Evolutionary conservation across 2,329 filamentous ascomycete species (phyloP), one percentile per base, ranked within the genome.

Genomic region (Colletotrichum cereale): DNA sequence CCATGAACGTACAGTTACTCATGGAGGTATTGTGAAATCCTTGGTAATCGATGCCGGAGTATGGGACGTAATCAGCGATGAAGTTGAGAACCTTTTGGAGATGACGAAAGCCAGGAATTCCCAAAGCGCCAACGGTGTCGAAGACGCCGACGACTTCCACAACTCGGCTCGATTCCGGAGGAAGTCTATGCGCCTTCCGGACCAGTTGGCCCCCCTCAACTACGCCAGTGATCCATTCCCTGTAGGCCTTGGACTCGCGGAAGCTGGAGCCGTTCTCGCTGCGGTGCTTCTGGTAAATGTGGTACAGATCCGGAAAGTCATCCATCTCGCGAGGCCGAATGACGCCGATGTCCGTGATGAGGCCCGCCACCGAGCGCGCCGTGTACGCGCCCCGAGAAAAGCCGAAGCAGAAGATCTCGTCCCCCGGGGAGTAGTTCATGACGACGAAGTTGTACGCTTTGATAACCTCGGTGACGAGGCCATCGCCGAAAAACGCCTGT

Each of bases 371-470:
- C 0, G 82, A 80, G 7, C 82, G 79, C 29, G 81, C 82, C 2
- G 82, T 83, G 73, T 82, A 84, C 7, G 82, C 81, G 4, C 82
- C 82, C 2, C 82, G 75, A 2, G 81, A 83, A 73, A 83, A 84
- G 8, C 82, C 82, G 11, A 82, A 76, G 47, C 81, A 77, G 47
- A 81, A 76, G 36, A 83, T 79, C 53, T 77, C 74, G 67, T 83
- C 81, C 21, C 79, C 80, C 40, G 78, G 78, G 18, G 75, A 73
- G 67, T 82, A 82, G 74, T 83, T 83, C 71, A 78, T 75, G 68
- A 78, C 80, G 34, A 82, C 71, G 57, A 82, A 83, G 69, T 81
- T 80, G 76, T 83, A 83, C 16, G 79, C 78, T 63, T 82, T 78
- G 21, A 74, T 67, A n/a, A 76, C 65, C 8, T 75, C 71, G 12